Base-by-base conservation (phyloP, 495 filamentous ascomycete genomes). In the Penicillium simplicissimum region DNA sequence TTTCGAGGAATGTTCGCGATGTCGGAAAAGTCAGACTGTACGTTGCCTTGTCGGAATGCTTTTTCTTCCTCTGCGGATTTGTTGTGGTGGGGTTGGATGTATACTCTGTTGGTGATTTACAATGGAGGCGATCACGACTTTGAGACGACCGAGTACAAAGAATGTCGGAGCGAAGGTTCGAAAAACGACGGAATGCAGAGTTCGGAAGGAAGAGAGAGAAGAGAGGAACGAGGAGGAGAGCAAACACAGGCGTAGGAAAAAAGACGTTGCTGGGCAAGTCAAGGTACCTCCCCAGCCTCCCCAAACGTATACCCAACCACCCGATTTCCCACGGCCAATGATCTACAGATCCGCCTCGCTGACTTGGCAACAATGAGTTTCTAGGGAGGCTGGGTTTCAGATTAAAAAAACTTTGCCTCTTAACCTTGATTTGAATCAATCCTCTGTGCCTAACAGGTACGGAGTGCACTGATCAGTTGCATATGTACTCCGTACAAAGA, bases 261-360 rank as follows among this genome's bases (percentile, higher is more conserved):
- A 58, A 53, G 19, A 45, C 31, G 57, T 51, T 58, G 57, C 37
- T 64, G 56, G 62, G 58, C 38, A 55, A 52, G 60, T 45, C 59
- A 52, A 51, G 52, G 52, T 54, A 28, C 25, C 28, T 57, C 67
- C 74, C 74, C 69, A 74, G 73, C 76, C 76, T 74, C 77, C 72
- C 64, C 64, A 56, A 54, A 56, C 56, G 57, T 59, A 69, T 68
- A 71, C 74, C 76, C 78, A 80, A 77, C 78, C 78, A 77, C 78
- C 78, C 70, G 59, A 76, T 74, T 80, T 80, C 57, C 45, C 61
- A 36, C 60, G 53, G 52, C 67, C 67, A 68, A 68, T 69, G 51
- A 53, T 53, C 51, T 53, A 35, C 51, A 19, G 17, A 36, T 65
- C 47, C 38, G 11, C 52, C 35, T 53, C 28, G 28, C 33, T 52